Base-by-base conservation (phyloP, 169 alveolate species). In the Babesia gibsoni region DNA sequence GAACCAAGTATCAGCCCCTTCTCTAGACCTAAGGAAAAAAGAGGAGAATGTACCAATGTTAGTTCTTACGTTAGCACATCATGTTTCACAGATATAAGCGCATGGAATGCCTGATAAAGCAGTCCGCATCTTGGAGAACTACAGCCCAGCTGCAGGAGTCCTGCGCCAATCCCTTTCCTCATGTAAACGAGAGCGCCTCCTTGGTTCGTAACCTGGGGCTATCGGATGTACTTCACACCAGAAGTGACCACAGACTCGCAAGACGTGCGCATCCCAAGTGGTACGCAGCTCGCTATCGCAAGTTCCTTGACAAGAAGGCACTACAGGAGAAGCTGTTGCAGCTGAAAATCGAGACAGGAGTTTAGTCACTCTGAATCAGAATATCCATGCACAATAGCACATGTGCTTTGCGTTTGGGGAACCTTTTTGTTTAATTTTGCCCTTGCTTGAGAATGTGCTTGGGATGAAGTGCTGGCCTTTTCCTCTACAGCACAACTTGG, bases 181-280 rank as follows among this genome's bases (percentile, higher is more conserved):
- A 86, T 66, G 92, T 86, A 22, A 83, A 82, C 52, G 92, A 86
- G 41, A 82, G 83, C 39, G 84, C 88, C 14, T 78, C 92, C n/a
- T 53, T 86, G 45, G 83, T 86, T 42, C 56, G 85, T 49, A 81
- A 68, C 65, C 73, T 86, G 18, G 81, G 70, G 16, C 30, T 82
- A 22, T 46, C 83, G 6, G 92, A 86, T 30, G 75, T 86, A 7
- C 63, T 82, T 33, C 73, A 86, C 48, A 77, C 88, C 36, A 67
- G 82, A 16, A 69, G 81, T 32, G 78, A 86, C 58, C 85, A 82
- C 67, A 41, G 92, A n/a, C 32, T 86, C 16, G 78, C 73, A 39
- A 65, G 87, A 30, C 63, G 88, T 36, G 78, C 89, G 39, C 92
- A 86, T 49, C 92, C 92, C 33, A 82, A 82, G 65, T 86, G 92